Evolutionary conservation across 225 moss, liverwort and hornwort genomes (phyloP), one percentile per base, ranked within the genome.

Genomic region (Sphagnum tenellum): DNA sequence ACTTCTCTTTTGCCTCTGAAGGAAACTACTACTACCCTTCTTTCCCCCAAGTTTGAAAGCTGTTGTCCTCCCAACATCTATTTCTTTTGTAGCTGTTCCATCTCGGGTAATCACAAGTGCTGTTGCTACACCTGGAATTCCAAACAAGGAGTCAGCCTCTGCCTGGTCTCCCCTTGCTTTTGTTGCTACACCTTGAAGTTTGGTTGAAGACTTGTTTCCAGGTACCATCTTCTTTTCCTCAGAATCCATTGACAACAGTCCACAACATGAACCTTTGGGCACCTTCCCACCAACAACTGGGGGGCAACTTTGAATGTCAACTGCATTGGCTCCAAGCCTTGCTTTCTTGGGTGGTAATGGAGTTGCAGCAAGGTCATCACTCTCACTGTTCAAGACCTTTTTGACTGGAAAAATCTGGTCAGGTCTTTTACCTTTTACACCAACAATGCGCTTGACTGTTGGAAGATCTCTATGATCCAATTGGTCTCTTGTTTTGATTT

Each of bases 31-130:
- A 63, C 63, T 49, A 48, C 63, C 63, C 50, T 63, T 63, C 50
- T 12, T 50, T 49, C 63, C 63, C 3, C 63, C 63, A 49, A 63
- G 63, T 50, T 63, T 63, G 50, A 63, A 49, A 29, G 63, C 63
- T 11, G 63, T 48, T 12, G 63, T 63, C 48, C 63, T 46, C 3
- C 63, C 50, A 3, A 63, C 63, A 63, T 63, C 63, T 49, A 63
- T 7, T 4, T 13, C 49, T 63, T 63, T 63, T 48, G 63, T 3
- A 5, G 13, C 11, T 8, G 4, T 3, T 7, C 12, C 48, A 12
- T 63, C 63, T 46, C 46, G 3, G 12, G 7, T 8, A 63, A 50
- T 49, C 13, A 49, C 63, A 63, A 63, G 2, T 50, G 14, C 12
- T 63, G 47, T 13, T 0, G 3, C 12, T 13, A 11, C 49, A 49